Conservation (phyloP, 2,329 filamentous ascomycete species). For the Apiospora koreana region DNA sequence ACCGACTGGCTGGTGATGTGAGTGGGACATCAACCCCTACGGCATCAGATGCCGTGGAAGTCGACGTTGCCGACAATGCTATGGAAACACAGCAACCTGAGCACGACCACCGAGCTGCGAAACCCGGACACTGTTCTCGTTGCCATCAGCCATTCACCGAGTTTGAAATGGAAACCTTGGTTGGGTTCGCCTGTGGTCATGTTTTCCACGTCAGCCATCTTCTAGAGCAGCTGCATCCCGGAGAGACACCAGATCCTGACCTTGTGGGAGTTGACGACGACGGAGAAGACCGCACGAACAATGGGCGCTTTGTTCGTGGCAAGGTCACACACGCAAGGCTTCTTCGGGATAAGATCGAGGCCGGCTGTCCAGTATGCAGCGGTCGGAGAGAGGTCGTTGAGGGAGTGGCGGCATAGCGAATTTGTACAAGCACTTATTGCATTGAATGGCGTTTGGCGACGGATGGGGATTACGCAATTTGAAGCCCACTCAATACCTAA, state of each 20-base stretch:
- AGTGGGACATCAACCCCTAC: constrained; percentile 26
- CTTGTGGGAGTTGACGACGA: constrained; percentile 42
- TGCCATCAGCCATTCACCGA: constrained; percentile 59
- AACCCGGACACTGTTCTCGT: constrained; percentile 60
- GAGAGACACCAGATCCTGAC: constrained; percentile 42
- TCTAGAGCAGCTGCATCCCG: constrained; percentile 53
- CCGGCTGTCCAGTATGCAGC: constrained; percentile 64
- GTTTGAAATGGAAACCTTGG: constrained; percentile 69
- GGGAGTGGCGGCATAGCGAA: neutral
- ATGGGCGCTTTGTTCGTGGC: constrained; percentile 70
- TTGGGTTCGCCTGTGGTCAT: constrained; percentile 82
- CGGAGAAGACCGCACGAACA: constrained; percentile 43
- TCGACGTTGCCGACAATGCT: constrained; percentile 18
- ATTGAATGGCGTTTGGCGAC: constrained; percentile 9
- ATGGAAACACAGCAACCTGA: constrained; percentile 29
- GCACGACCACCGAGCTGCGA: constrained; percentile 34
- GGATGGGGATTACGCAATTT: neutral
- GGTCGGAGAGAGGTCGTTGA: constrained; percentile 30
- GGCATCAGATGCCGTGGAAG: constrained; percentile 16
- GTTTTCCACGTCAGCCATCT: constrained; percentile 78
- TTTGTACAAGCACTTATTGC: neutral
- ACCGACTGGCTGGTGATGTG: constrained; percentile 19
- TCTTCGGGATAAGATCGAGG: constrained; percentile 68
- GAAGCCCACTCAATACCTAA: neutral
- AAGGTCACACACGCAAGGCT: constrained; percentile 88